A percentile compares a stretch with the other conserved stretches of the same genome.
Evolutionary conservation across 2,329 filamentous ascomycete genomes (phyloP).

Genomic region (Beauveria brongniartii): DNA sequence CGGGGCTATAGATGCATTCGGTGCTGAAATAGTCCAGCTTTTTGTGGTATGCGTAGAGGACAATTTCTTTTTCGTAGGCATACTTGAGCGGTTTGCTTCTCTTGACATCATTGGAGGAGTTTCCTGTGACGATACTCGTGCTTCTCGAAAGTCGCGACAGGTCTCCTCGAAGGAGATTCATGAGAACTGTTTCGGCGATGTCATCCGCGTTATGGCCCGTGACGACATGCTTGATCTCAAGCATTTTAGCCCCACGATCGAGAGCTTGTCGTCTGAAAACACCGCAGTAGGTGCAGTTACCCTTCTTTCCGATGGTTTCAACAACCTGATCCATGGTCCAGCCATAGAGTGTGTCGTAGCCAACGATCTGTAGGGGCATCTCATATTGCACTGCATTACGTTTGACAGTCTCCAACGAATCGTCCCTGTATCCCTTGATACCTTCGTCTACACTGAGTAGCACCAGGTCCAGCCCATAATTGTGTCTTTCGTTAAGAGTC

Average conservation of each 20-base stretch:
- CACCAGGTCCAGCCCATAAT: slow-evolving; percentile 78
- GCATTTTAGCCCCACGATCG: slow-evolving; percentile 79
- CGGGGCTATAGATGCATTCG: slow-evolving; percentile 96
- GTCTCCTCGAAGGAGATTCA: slow-evolving; percentile 92
- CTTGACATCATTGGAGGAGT: slow-evolving; percentile 76
- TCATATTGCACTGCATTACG: slow-evolving; percentile 84
- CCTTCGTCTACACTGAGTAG: slow-evolving; percentile 93
- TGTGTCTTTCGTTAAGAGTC: slow-evolving; percentile 82
- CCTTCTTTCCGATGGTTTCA: slow-evolving; percentile 91
- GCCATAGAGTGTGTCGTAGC: slow-evolving; percentile 88
- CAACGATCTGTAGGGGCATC: slow-evolving; percentile 85
- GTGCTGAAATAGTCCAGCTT: slow-evolving; percentile 97
- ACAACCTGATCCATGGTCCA: slow-evolving; percentile 99
- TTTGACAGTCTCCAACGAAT: slow-evolving; percentile 94
- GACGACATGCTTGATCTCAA: slow-evolving; percentile 87
- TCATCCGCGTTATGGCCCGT: slow-evolving; percentile 98
- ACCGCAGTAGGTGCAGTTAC: slow-evolving; percentile 97
- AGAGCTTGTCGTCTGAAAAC: slow-evolving; percentile 92
- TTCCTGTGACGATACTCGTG: slow-evolving; percentile 81
- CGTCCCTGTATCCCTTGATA: slow-evolving; percentile 93
- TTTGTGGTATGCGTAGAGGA: slow-evolving; percentile 94
- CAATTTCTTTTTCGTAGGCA: slow-evolving; percentile 98
- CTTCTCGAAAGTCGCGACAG: slow-evolving; percentile 78
- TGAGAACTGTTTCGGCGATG: slow-evolving; percentile 92
- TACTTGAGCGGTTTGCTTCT: slow-evolving; percentile 96